Base-by-base conservation (phyloP, 1,284 basidiomycete species). In the Papiliotrema nemorosa region DNA sequence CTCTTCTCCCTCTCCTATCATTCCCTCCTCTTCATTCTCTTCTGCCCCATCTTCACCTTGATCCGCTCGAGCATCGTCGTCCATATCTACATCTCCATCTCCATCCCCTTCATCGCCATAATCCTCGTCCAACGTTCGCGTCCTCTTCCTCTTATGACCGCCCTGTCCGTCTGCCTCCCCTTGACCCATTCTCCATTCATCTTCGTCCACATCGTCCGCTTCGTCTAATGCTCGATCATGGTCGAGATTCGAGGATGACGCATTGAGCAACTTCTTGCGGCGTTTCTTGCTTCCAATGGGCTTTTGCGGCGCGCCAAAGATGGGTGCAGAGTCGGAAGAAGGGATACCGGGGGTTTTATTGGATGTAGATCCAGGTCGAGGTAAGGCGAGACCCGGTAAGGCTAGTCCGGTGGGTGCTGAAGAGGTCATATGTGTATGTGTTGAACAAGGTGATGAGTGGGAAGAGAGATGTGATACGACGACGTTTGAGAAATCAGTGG, bases 151-250 rank as follows among this genome's bases (percentile, higher is more conserved):
- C 9, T 16, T 9, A 33, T 33, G 44, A 35, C 29, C 20, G 18
- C 29, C n/a, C 41, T 16, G 16, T 12, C 16, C 42, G 20, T 39
- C 27, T 24, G 33, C 47, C 29, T 50, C 46, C 16, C 20, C 33
- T 20, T 50, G 21, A 29, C 21, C 35, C 35, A 41, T 56, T 5
- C 62, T 47, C 5, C 62, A 27, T 37, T 64, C 61, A 20, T 59
- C 56, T 9, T 58, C 59, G 1, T 27, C 37, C 6, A 58, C 44
- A 38, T 58, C 57, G 26, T 58, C 57, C 20, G 34, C 20, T 35
- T 55, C 57, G 26, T 53, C 57, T 21, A 58, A 34, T 22, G 47
- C 57, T 37, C 53, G 21, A 31, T 43, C 37, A 13, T 52, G 27
- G 27, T 54, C 50, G 12, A 24, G 34, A 22, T 25, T 44, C 34